Evolutionary conservation across 805 yeast genomes (phyloP).

Genomic region (Wickerhamiella allomyrinae): DNA sequence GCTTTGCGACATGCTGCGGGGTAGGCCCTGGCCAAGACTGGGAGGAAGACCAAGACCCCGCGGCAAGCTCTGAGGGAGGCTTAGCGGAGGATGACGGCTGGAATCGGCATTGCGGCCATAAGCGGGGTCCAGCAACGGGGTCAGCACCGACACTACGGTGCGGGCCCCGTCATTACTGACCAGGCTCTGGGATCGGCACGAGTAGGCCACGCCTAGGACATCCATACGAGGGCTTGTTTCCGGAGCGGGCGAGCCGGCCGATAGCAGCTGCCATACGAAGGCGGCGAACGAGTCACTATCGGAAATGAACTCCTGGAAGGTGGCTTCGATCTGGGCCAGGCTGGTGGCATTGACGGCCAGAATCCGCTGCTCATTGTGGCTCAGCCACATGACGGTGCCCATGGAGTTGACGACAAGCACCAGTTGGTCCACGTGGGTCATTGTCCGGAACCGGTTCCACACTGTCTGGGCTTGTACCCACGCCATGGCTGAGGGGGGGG

Average conservation of each 20-base stretch:
- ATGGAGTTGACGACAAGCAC: slow-evolving; percentile 12
- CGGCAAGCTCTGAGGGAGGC: no score
- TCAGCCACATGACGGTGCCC: slow-evolving; percentile 13
- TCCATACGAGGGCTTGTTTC: neutral
- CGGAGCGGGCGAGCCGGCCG: neutral
- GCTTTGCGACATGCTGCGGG: no score
- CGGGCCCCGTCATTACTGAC: neutral
- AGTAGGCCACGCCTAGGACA: neutral
- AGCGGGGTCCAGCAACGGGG: neutral
- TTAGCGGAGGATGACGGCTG: no score
- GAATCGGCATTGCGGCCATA: no score
- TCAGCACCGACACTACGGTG: neutral
- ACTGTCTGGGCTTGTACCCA: neutral
- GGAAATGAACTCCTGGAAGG: slow-evolving; percentile 6
- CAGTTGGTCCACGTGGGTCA: slow-evolving; percentile 7
- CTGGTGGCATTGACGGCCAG: slow-evolving; percentile 6
- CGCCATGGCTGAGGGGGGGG: no score
- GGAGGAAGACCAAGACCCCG: no score
- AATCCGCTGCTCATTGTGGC: slow-evolving; percentile 8
- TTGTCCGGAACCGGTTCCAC: neutral
- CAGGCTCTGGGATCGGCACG: neutral
- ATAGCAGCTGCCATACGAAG: neutral
- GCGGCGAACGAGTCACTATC: neutral
- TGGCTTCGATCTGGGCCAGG: slow-evolving; percentile 6
- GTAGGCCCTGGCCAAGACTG: no score